phyloP scores from a whole-genome alignment of 108 stramenopile genomes.

The Aurantiochytrium sp. region DNA sequence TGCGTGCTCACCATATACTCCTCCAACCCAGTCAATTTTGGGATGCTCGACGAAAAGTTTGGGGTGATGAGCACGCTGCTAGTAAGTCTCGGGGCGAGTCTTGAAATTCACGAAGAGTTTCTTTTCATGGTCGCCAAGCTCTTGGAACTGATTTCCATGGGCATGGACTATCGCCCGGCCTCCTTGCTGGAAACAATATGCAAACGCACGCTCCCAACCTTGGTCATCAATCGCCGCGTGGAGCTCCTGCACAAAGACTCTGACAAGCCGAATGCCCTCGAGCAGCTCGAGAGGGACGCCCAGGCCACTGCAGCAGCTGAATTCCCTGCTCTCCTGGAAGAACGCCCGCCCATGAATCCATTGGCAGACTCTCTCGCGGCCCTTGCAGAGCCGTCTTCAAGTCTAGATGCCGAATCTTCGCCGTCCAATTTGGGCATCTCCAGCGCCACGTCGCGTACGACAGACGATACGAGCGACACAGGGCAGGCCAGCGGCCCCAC shows the following conservation, averaged over 20 bases:
- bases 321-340: neutral
- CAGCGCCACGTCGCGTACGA: neutral
- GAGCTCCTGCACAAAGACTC: neutral
- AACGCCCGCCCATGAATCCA: neutral
- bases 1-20: neutral
- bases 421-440: neutral
- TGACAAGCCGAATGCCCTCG: neutral
- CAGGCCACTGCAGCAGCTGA: neutral
- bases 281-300: neutral
- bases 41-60: slow-evolving; percentile 14
- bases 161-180: slow-evolving; percentile 8
- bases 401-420: neutral
- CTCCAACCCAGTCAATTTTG: slow-evolving; percentile 12
- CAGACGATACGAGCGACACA: neutral
- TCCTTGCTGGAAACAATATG: neutral
- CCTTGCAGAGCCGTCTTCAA: neutral
- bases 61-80: slow-evolving; percentile 6
- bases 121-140: slow-evolving; percentile 15
- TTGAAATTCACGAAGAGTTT: neutral
- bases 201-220: neutral
- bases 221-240: neutral
- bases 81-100: neutral
- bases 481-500: neutral
- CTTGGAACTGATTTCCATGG: neutral
- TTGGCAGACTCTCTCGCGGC: neutral